Conservation (phyloP, 2,329 filamentous ascomycete genomes). For the Cucurbitaria berberidis region DNA sequence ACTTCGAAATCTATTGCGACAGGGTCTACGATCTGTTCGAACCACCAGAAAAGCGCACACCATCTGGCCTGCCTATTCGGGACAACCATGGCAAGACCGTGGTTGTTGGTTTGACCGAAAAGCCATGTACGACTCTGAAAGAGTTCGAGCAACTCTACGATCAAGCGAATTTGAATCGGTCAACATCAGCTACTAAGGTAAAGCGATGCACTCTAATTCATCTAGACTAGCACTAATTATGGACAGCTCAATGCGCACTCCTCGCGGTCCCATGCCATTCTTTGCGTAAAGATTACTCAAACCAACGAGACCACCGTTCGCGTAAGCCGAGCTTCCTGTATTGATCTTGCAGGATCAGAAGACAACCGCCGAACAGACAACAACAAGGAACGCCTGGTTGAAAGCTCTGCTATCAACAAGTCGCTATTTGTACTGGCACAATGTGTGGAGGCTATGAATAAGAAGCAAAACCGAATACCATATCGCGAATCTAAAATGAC, state of each 20-base stretch:
- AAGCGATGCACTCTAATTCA: conserved; percentile 4
- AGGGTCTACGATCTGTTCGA: conserved; percentile 93
- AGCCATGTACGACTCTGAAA: conserved; percentile 80
- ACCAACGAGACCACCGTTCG: conserved; percentile 69
- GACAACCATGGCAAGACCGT: conserved; percentile 88
- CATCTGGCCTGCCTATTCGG: conserved; percentile 78
- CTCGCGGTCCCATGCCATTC: conserved; percentile 85
- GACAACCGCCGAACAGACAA: conserved; percentile 95
- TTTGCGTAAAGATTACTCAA: conserved; percentile 87
- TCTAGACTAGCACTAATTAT: conserved; percentile 1
- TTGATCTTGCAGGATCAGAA: conserved; percentile 93
- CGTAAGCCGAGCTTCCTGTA: conserved; percentile 86
- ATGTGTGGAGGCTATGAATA: conserved; percentile 92
- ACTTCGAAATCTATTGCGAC: conserved; percentile 98
- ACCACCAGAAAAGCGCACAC: conserved; percentile 81
- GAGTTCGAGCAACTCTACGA: conserved; percentile 92
- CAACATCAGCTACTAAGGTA: conserved; percentile 84
- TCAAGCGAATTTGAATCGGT: conserved; percentile 87
- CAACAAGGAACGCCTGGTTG: conserved; percentile 87
- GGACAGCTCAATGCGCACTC: conserved; percentile 81
- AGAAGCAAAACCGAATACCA: conserved; percentile 76
- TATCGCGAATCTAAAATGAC: conserved; percentile 99
- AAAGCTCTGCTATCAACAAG: conserved; percentile 97
- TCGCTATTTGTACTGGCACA: conserved; percentile 92
- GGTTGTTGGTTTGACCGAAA: conserved; percentile 84